These are phyloP conservation scores for Arthroderma sp. DNA, from an alignment of 2,329 filamentous ascomycete genomes.

Conservation along the genomic window DNA sequence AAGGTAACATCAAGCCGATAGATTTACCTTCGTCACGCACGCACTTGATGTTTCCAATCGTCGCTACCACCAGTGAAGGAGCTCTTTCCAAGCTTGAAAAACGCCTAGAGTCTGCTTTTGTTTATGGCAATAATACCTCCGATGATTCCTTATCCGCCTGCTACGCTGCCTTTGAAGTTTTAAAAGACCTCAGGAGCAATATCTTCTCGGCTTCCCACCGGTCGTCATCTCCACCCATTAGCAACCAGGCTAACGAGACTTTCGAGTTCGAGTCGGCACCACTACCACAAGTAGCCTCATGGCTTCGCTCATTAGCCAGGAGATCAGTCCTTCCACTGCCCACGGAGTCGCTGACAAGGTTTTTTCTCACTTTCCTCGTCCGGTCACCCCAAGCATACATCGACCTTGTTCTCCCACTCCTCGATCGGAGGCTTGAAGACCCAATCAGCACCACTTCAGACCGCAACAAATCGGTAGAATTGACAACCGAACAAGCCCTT, in stretches of 20 bases:
- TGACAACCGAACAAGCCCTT: conserved; percentile 11
- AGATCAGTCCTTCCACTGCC: conserved; percentile 3
- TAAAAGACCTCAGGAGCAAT: conserved; percentile 2
- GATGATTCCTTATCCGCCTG: conserved; percentile 2
- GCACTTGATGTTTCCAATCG: conserved; percentile 1
- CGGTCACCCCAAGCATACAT: conserved; percentile 3
- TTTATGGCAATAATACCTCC: neutral
- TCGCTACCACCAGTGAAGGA: neutral
- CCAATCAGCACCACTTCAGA: neutral
- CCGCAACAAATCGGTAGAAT: neutral
- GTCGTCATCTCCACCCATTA: neutral
- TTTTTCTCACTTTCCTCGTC: conserved; percentile 3
- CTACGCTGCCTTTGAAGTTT: conserved; percentile 1
- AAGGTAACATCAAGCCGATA: neutral
- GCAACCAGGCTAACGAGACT: neutral
- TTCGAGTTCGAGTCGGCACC: neutral
- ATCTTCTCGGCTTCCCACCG: neutral
- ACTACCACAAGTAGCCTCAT: conserved; percentile 3
- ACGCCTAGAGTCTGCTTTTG: conserved; percentile 1
- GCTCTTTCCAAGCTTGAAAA: conserved; percentile 1
- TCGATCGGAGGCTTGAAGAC: conserved; percentile 3
- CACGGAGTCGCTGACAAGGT: conserved; percentile 3
- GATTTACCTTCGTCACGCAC: neutral
- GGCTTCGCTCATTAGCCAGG: conserved; percentile 2
- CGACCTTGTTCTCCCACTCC: conserved; percentile 4